Base-by-base conservation (phyloP, 2,329 filamentous ascomycete species). In the Akanthomyces lecanii region DNA sequence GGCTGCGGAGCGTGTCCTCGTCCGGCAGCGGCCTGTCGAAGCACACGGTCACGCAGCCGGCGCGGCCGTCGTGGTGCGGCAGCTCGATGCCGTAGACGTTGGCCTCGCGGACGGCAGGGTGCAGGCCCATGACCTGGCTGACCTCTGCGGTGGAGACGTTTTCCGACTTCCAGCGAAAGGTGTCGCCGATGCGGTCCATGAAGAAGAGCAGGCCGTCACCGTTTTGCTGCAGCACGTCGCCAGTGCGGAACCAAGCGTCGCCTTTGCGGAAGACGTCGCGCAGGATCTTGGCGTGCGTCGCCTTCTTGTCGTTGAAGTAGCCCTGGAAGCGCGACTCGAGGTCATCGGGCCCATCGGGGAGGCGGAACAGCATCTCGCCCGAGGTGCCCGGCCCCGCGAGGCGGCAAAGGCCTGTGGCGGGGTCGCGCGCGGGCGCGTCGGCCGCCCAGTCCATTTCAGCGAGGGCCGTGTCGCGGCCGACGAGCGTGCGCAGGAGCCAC, bases 131-230 rank as follows among this genome's bases (percentile, higher is more conserved):
- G 0, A 85, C 85, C 71, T 92, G 85, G 23, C 88, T 84, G 23
- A 96, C 92, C 74, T 97, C 92, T 55, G 84, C 86, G 0, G 90
- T 93, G 5, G 89, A 91, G 0, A 94, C 89, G 69, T 94, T 94
- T 74, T 94, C 90, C 57, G 87, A 88, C 77, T 95, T 91, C 89
- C 89, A 92, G 55, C 89, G 84, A 77, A 89, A 92, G 0, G 89
- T 91, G 71, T 92, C 89, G 62, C 89, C 89, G 65, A 92, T 88
- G 55, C 89, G 87, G 75, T 97, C 92, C 62, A 87, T 85, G 77
- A 97, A 97, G 78, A 83, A 95, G 72, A 88, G 84, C 2, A 87
- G 80, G 5, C 91, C 91, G 63, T 95, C 87, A 1, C 66, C 64
- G 66, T 92, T 89, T 76, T 82, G 84, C 18, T 86, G 82, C 36